Conservation (phyloP, 768 basidiomycete genomes). For the Mycena leptocephala region DNA sequence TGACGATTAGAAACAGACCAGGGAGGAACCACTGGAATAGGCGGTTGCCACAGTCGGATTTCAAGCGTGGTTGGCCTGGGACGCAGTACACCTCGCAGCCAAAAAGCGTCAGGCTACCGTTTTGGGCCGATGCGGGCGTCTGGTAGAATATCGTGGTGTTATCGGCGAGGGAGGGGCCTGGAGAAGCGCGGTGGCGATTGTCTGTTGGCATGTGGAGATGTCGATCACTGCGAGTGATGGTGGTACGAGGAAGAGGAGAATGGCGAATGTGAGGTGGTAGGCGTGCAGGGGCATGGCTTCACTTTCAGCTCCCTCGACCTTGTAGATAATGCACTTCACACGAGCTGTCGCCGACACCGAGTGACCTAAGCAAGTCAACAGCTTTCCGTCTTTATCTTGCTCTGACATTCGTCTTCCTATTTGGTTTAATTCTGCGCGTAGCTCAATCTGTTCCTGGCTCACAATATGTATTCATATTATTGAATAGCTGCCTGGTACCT, state of each 20-base stretch:
- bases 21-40: constrained; percentile 11
- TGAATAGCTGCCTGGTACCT: no score
- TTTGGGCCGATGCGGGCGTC: background rate
- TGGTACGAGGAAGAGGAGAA: background rate
- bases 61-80: background rate
- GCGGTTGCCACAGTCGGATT: constrained; percentile 11
- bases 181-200: background rate
- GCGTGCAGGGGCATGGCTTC: no score
- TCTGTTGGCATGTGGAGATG: background rate
- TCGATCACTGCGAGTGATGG: background rate
- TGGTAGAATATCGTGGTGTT: background rate
- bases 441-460: no score
- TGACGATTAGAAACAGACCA: background rate
- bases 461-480: no score
- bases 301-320: no score
- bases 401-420: no score
- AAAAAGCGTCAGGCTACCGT: constrained; percentile 1
- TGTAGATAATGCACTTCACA: no score
- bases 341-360: no score
- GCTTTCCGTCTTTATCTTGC: no score
- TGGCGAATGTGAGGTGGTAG: no score
- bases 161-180: background rate
- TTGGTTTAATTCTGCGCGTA: no score
- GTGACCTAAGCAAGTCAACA: no score
- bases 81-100: constrained; percentile 9